Base-by-base conservation (phyloP, 257 asterid species). In the Ligustrum vulgare region DNA sequence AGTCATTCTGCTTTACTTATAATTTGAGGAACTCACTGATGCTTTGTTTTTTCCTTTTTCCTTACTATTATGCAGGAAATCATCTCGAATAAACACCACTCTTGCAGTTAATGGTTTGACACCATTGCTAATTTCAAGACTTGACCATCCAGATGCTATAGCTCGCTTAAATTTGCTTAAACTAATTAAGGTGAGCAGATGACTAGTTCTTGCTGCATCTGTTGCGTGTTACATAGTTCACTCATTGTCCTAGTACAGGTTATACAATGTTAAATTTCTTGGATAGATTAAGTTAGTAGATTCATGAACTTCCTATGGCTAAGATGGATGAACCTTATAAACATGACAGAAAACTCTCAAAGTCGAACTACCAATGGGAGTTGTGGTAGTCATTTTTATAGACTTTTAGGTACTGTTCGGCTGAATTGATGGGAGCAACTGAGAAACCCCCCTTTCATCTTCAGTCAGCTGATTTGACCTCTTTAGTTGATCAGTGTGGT, bases 71-170 rank as follows among this genome's bases (percentile, higher is more conserved):
- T 83, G 87, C 94, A 95, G 99, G 91, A 95, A 90, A 93, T 95
- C 99, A 72, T 87, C 97, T 77, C 94, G 97, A 73, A 89, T 95
- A 75, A 95, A 95, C 83, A 93, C 98, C 25, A 93, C 97, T 62
- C 87, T 95, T 68, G 98, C 99, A 58, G 96, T 93, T 70, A 95
- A 90, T 82, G 99, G 99, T 45, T 87, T 95, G 89, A 93, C 99
- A 8, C 97, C 97, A 15, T 84, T 93, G 82, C 90, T 95, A 69
- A 89, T 95, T 54, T 89, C 89, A 22, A 88, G 97, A 77, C 94
- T 95, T 72, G 96, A 86, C 81, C 98, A 93, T 82, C 97, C 94
- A 75, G 97, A 95, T 87, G 99, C 99, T 12, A 95, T 95, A 74
- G 97, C 97, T 81, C 94, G 99, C 39, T 84, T 95, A 80, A 95